phyloP scores from a whole-genome alignment of 169 alveolate species.

The Cystoisospora suis region DNA sequence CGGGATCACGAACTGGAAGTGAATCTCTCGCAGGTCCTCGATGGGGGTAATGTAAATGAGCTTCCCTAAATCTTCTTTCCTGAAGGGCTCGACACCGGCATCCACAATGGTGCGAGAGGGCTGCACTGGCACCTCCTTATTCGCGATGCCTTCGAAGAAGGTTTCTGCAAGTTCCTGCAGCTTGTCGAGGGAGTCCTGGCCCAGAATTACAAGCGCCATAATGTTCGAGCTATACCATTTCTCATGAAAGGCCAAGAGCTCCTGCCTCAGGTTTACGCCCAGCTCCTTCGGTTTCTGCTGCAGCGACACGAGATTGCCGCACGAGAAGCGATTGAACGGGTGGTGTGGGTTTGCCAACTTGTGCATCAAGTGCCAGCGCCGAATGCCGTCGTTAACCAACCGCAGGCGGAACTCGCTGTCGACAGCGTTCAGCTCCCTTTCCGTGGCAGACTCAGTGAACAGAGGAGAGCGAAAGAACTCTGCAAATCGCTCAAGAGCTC shows the following conservation, averaged over 20 bases:
- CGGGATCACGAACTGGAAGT: conserved; percentile 42
- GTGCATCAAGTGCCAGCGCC: conserved; percentile 16
- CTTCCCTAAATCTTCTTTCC: not conserved
- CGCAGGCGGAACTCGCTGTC: conserved; percentile 40
- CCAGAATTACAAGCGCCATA: conserved; percentile 69
- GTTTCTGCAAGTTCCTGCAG: conserved; percentile 9
- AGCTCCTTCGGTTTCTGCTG: not conserved
- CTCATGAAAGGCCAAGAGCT: conserved; percentile 28
- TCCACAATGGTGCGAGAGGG: conserved; percentile 9
- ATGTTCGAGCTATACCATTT: conserved; percentile 74
- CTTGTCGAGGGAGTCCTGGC: conserved; percentile 18
- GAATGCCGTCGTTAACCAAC: conserved; percentile 25
- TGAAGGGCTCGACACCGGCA: not conserved
- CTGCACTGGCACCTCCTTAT: conserved; percentile 12
- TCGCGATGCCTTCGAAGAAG: conserved; percentile 64
- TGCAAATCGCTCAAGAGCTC: conserved; percentile 1
- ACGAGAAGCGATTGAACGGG: conserved; percentile 32
- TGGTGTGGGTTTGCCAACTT: conserved; percentile 12
- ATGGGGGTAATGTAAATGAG: not conserved
- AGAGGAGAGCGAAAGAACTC: conserved; percentile 3
- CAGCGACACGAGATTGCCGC: conserved; percentile 23
- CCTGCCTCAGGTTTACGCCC: conserved; percentile 8
- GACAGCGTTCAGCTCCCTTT: conserved; percentile 34
- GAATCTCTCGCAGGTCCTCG: conserved; percentile 10
- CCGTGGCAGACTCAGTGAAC: not conserved